Evolutionary conservation across 352 stramenopile species (phyloP), one percentile per base, ranked within the genome.

Genomic region (Globisporangium yorkense): DNA sequence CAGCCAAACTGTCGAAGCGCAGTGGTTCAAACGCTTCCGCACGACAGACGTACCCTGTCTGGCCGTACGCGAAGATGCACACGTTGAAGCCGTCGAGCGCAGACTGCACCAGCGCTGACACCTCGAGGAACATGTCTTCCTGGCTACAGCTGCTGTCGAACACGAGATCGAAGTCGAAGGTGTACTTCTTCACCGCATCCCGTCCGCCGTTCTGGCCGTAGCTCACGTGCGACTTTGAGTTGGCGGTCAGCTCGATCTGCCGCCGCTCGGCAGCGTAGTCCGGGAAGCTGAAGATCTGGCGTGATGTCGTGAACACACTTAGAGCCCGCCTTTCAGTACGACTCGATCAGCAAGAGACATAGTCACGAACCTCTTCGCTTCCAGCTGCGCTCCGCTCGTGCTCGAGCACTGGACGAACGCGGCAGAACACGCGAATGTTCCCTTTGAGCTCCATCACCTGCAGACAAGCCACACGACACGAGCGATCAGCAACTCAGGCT

Each of bases 161-260:
- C 2, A 99, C 96, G 45, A 97, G 84, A 68, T 99, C 97, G 65
- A 99, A 99, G 49, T 96, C 90, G 65, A 99, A 99, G 44, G 66
- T 80, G 66, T 92, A 92, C 70, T 92, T 92, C 56, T 95, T 95
- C 49, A 86, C 64, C 0, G 81, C 65, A 20, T 84, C 75, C 12
- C 66, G 74, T 8, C 60, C 52, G 33, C 68, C 64, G 49, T 73
- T 84, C 59, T 89, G 81, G 0, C 74, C 82, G 48, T 94, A 94
- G 37, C 83, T 77, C n/a, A 84, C 66, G 43, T 92, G 85, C 0
- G 81, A 74, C 33, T 75, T 79, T 5, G 81, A 65, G 35, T 77
- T 80, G 15, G 81, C 80, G 16, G 77, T 66, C 7, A 94, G 68
- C 35, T 93, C 85, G 51, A 94, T 88, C 37, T 88, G 77, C 10